Percentiles rank a stretch among this genome's conserved stretches.
phyloP scores from a whole-genome alignment of 495 filamentous ascomycete species.

The Poronia punctata region DNA sequence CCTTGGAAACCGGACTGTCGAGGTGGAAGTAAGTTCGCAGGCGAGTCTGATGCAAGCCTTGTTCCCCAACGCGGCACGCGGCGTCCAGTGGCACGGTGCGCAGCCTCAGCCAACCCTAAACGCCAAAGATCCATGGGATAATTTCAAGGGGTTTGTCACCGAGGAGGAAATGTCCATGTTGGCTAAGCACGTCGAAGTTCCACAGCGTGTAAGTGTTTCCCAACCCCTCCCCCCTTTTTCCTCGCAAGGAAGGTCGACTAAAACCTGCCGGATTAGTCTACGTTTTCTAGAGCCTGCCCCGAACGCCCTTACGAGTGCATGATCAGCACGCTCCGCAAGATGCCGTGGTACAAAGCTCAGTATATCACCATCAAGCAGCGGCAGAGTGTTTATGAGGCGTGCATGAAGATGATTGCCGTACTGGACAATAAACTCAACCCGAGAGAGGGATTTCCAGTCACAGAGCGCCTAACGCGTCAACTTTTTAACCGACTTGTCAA shows the following conservation, averaged over 20 bases:
- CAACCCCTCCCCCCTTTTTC: neutral
- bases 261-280: constrained; percentile 40
- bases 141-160: constrained; percentile 64
- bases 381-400: constrained; percentile 47
- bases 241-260: neutral
- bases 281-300: constrained; percentile 55
- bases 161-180: constrained; percentile 64
- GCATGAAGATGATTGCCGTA: constrained; percentile 38
- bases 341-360: constrained; percentile 61
- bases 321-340: constrained; percentile 68
- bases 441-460: constrained; percentile 2
- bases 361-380: constrained; percentile 60
- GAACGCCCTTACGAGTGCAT: constrained; percentile 70
- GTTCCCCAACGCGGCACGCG: constrained; percentile 56
- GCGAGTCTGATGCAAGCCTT: constrained; percentile 55
- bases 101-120: constrained; percentile 38
- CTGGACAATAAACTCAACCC: constrained; percentile 11
- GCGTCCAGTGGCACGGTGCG: constrained; percentile 51
- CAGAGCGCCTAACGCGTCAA: constrained; percentile 40
- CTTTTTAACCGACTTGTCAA: constrained; percentile 52
- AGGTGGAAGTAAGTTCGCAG: constrained; percentile 55
- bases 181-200: constrained; percentile 55
- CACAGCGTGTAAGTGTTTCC: constrained; percentile 11
- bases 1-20: constrained; percentile 58
- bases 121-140: constrained; percentile 48